Evolutionary conservation across 306 rosid genomes (phyloP).

Genomic region (Acacia confusa): DNA sequence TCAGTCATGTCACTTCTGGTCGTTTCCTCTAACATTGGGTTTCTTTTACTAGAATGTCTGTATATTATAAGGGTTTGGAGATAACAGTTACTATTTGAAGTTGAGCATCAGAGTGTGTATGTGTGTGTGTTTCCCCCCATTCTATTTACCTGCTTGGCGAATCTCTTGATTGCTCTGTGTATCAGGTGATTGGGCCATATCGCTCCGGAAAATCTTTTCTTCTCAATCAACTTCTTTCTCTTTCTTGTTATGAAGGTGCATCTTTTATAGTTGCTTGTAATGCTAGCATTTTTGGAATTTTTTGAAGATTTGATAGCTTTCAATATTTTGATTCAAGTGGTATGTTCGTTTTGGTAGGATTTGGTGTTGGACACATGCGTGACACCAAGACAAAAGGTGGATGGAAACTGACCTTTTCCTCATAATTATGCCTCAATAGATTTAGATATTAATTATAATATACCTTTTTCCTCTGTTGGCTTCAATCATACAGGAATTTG

Average conservation of each 20-base stretch:
- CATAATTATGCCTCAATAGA: constrained; percentile 30
- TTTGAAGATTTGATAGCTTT: constrained; percentile 27
- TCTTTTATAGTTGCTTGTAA: constrained; percentile 25
- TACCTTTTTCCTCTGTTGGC: constrained; percentile 24
- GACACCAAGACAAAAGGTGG: constrained; percentile 95
- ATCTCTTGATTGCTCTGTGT: constrained; percentile 16
- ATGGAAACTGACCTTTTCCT: constrained; percentile 31
- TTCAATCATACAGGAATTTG: constrained; percentile 67
- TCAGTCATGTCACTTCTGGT: neutral
- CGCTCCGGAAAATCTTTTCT: constrained; percentile 96
- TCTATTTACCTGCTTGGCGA: constrained; percentile 1
- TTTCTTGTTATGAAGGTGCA: constrained; percentile 91
- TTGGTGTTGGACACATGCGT: constrained; percentile 99
- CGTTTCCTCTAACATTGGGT: neutral
- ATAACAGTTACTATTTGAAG: neutral
- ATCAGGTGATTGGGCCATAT: constrained; percentile 95
- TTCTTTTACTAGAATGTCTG: constrained; percentile 10
- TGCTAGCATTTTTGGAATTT: constrained; percentile 3
- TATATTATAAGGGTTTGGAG: constrained; percentile 1
- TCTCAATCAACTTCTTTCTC: constrained; percentile 96
- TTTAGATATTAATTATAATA: constrained; percentile 17
- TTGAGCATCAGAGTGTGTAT: neutral
- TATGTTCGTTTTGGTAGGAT: constrained; percentile 51
- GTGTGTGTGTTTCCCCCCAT: neutral
- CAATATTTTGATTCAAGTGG: constrained; percentile 12